Evolutionary conservation across 1,139 yeast genomes (phyloP), one percentile per base, ranked within the genome.

Genomic region (Petasospora fabianii): DNA sequence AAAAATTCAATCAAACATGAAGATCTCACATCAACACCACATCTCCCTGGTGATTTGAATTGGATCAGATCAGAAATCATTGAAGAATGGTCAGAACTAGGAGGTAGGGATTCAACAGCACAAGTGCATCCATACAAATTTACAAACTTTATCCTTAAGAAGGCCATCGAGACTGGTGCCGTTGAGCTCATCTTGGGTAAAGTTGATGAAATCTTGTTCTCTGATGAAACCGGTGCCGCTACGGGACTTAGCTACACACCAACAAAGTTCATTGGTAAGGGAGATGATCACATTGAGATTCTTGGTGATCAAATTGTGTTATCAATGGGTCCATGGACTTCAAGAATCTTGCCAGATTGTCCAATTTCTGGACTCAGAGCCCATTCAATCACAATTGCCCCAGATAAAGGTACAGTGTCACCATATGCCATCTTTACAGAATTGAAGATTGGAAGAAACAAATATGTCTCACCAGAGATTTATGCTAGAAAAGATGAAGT

Each of bases 351-450:
- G 42, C 95, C 95, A 2, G 88, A 84, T 51, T 88, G 97, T 59
- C 97, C 97, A 21, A 87, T 90, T 27, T 79, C 90, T 5, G 96
- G 97, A 3, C 69, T 88, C 46, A 71, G 97, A 50, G 97, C 97
- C 1, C 97, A 92, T 64, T 86, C 97, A 24, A 90, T 92, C 56
- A 90, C 97, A 3, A 77, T 92, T 37, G 78, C 86, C 36, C 97
- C 97, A 5, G 76, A 80, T 44, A 67, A 73, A 40, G 79, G 78
- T 38, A 77, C 75, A 34, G 95, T 92, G 18, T 77, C 95, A 12
- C 96, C 98, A 3, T 88, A 82, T 62, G 98, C 97, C 4, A 80
- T 92, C 32, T 94, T 92, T 65, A 87, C 97, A 9, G 97, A 92
- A 61, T 71, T 90, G 53, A 82, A 81, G 56, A 69, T 85, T 15